Base-by-base conservation (phyloP, 495 filamentous ascomycete genomes). In the Eremomyces bilateralis region DNA sequence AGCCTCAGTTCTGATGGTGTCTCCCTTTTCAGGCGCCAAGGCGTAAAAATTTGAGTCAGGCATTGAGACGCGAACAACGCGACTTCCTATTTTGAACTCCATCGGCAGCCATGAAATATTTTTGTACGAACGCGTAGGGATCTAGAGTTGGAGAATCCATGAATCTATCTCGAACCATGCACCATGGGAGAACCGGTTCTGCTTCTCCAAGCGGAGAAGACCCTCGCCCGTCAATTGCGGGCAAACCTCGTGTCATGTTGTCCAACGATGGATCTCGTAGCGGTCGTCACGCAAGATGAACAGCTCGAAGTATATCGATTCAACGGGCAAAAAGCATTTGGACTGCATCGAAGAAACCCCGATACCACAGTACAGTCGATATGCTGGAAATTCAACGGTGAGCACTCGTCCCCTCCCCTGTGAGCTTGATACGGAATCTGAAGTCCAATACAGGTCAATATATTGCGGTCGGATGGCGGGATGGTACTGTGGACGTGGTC, bases 371-470 rank as follows among this genome's bases (percentile, higher is more conserved):
- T 61, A 46, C 62, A 47, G 51, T 60, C 56, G 48, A 24, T 84
- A 29, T 55, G 52, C 34, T 91, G 82, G 83, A 88, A 85, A 52
- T 65, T 63, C 31, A 76, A 88, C 53, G 83, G 81, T 78, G 54
- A 39, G 15, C 22, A 4, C 31, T 17, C 24, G 33, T 35, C 33
- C 21, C 6, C 37, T 4, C 20, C 24, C 37, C 15, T 37, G 13
- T 22, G 4, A 28, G 8, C 34, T 25, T 40, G 8, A 12, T 34
- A 1, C 3, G 20, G 24, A 10, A 3, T 15, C 11, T 29, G 11
- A 18, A n/a, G 16, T 8, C 6, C 11, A 15, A 21, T n/a, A 63
- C 28, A 71, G 78, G 81, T 15, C 74, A 75, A 42, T 61, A 76
- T 2, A 60, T 91, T 18, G 79, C 78, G n/a, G 67, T 74, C 21